Evolutionary conservation across 352 stramenopile species (phyloP), one percentile per base, ranked within the genome.

Genomic region (Phytopythium litorale): DNA sequence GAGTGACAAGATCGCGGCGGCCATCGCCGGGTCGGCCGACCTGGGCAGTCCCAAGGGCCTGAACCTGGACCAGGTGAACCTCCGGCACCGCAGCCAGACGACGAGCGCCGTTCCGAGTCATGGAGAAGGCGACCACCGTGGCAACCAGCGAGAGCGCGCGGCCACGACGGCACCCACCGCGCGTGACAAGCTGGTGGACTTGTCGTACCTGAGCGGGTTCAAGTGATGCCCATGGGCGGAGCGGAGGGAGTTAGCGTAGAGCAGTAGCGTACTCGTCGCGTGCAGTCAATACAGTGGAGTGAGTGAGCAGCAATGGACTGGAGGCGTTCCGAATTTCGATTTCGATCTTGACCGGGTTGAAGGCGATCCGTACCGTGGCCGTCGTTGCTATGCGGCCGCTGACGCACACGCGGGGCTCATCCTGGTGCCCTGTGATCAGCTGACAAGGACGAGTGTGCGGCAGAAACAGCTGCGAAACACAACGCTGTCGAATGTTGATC

Each of bases 201-300:
- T 87, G 48, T 88, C 75, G 35, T 88, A 88, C 60, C 58, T 88
- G 23, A 69, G 62, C 32, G 71, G 55, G 42, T 85, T 85, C 64
- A 88, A 85, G 72, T 79, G 67, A 60, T 3, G 13, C 33, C 19
- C 21, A 23, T 30, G 23, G 19, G 37, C 9, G 30, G 18, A 33
- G 37, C 9, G 30, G 18, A 33, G 13, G 13, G 16, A 23, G 51
- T 4, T 32, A 32, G 28, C 35, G 35, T 11, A 40, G 35, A 40
- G 12, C 35, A 40, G 35, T 40, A 40, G 35, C 35, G 35, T 40
- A 40, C 35, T 40, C 35, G 35, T 40, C 35, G 35, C 12, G 35
- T 40, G 35, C 35, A 40, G 35, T 40, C 35, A 15, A 40, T 40
- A 40, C 35, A 40, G 35, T 32, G 28, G 28, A 32, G 35, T 40